Base-by-base conservation (phyloP, 371 early-diverging fungal genomes). In the Circinella umbellata region DNA sequence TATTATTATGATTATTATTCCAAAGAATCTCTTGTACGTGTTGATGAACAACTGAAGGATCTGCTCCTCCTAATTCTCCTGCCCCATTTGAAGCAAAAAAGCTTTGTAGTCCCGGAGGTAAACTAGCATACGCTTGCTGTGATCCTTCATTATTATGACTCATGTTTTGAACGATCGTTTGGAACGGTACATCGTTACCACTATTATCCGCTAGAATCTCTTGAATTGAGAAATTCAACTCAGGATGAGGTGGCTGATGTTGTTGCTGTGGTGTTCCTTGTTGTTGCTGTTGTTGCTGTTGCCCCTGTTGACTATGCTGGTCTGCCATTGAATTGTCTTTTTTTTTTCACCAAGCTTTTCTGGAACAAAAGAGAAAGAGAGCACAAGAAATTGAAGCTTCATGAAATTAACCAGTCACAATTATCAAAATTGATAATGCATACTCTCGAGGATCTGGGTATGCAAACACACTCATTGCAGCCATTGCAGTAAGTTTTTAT, bases 81-180 rank as follows among this genome's bases (percentile, higher is more conserved):
- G 78, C 76, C 17, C 73, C 78, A 51, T 74, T 79, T 4, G 73
- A 55, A 46, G 71, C 69, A 54, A 79, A 75, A 10, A 81, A 46
- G n/a, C 79, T 76, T 62, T 79, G 82, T 0, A 81, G 46, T 75
- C 77, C 82, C 20, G 80, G 73, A 61, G 82, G 82, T 34, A 81
- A 67, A 64, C 78, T 71, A 51, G 73, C 75, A 67, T 71, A 80
- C 6, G 76, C 55, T 57, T 66, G 42, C 7, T 51, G 51, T 7
- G 51, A 51, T 51, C 51, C 69, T 42, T 63, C 71, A 34, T 64
- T 69, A 42, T 71, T 73, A 46, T 71, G 69, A 6, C 72, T 48
- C 47, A 74, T 73, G 62, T 78, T 75, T 46, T 72, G 68, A 4
- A 81, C 77, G 61, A 81, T 77, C 3, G 76, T 71, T 42, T 77